These are phyloP conservation scores for Beauveria pseudobassiana DNA, from an alignment of 2,329 filamentous ascomycete genomes.

Conservation along the genomic window DNA sequence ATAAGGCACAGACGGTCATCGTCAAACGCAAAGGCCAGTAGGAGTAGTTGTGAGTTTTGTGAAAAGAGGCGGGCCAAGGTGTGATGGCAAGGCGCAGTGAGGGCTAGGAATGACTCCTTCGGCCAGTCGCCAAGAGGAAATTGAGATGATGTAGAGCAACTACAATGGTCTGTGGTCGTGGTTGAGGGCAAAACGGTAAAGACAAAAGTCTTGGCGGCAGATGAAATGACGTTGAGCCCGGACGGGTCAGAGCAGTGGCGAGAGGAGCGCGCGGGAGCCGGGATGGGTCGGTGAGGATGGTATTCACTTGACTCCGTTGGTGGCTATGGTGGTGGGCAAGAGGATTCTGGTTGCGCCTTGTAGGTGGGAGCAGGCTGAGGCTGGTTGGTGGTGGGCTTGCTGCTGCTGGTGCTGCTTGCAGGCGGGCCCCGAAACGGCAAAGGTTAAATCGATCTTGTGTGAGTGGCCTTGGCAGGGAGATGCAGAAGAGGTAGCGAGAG, in stretches of 20 bases:
- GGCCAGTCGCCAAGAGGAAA: background rate
- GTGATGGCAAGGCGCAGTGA: background rate
- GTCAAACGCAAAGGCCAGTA: conserved; percentile 16
- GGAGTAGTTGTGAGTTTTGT: background rate
- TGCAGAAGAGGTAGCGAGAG: background rate
- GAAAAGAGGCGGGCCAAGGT: background rate
- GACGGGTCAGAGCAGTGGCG: background rate
- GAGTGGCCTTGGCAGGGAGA: background rate
- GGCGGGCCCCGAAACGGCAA: background rate
- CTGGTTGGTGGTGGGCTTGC: background rate
- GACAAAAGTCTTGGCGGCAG: background rate
- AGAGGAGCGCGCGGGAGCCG: background rate
- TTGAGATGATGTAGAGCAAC: background rate
- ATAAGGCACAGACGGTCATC: conserved; percentile 29
- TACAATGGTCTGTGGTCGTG: background rate
- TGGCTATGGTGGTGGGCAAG: conserved; percentile 3
- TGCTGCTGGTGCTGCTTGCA: conserved; percentile 1
- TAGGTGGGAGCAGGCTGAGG: background rate
- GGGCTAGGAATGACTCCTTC: background rate
- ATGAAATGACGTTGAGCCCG: conserved; percentile 1
- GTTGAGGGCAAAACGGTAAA: background rate
- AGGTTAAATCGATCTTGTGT: conserved; percentile 4
- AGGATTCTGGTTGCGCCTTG: conserved; percentile 1
- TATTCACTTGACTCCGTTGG: background rate
- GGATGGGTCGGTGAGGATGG: background rate